phyloP scores from a whole-genome alignment of 306 rosid genomes.

The Corylus avellana region DNA sequence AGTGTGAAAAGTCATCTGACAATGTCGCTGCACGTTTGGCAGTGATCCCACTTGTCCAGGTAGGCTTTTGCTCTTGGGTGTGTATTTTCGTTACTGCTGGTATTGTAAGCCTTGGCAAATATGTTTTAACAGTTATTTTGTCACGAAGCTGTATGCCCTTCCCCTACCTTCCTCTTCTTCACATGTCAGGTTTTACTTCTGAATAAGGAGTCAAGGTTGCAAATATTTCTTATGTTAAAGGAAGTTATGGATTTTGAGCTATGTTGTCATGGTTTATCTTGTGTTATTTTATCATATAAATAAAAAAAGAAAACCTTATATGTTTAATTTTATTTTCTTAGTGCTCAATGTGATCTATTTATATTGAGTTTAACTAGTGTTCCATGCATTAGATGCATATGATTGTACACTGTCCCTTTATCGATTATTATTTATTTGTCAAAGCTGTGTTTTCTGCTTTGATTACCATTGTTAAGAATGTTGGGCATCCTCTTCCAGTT shows the following conservation, averaged over 20 bases:
- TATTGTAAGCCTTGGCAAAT: constrained; percentile 14
- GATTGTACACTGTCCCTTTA: neutral
- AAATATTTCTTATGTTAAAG: neutral
- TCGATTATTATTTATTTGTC: neutral
- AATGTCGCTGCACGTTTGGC: constrained; percentile 94
- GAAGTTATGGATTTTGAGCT: neutral
- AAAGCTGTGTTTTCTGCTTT: neutral
- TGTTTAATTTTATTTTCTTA: neutral
- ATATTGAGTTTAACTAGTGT: neutral
- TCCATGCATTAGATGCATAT: neutral
- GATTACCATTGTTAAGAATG: neutral
- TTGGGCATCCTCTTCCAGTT: neutral
- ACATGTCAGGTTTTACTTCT: neutral
- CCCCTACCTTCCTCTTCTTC: neutral
- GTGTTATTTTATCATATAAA: neutral
- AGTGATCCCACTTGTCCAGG: constrained; percentile 88
- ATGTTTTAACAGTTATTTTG: neutral
- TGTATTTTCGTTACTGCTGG: neutral
- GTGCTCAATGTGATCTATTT: neutral
- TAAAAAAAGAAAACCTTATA: neutral
- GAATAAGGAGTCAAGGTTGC: neutral
- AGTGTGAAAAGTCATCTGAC: constrained; percentile 90
- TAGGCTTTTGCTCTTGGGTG: constrained; percentile 19
- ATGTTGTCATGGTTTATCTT: neutral
- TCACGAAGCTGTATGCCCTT: constrained; percentile 3